Evolutionary conservation across 164 flowering plant genomes (phyloP).

Genomic region (grape (Vitis vinifera)): ASM3070453v1 NC_081820.1:25138501-25139000

Average conservation of each 20-base stretch:
- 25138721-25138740: not conserved
- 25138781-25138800: constrained; percentile 4
- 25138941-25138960: too few relatives aligned
- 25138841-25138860: not conserved
- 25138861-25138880: not conserved
- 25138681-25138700: constrained; percentile 5
- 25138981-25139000: not conserved
- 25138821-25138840: constrained; percentile 2
- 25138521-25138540: too few relatives aligned
- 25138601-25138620: too few relatives aligned
- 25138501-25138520: not conserved
- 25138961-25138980: not conserved
- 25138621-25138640: not conserved
- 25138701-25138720: not conserved
- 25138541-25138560: too few relatives aligned
- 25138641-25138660: not conserved
- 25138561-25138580: too few relatives aligned
- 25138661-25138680: constrained; percentile 1
- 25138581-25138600: too few relatives aligned
- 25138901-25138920: not conserved
- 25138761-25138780: too few relatives aligned
- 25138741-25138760: constrained; percentile 1
- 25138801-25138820: not conserved
- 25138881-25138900: constrained; percentile 4
- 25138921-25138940: not conserved